Evolutionary conservation across 805 yeast species (phyloP).

Genomic region (Grigorovia jiainica): DNA sequence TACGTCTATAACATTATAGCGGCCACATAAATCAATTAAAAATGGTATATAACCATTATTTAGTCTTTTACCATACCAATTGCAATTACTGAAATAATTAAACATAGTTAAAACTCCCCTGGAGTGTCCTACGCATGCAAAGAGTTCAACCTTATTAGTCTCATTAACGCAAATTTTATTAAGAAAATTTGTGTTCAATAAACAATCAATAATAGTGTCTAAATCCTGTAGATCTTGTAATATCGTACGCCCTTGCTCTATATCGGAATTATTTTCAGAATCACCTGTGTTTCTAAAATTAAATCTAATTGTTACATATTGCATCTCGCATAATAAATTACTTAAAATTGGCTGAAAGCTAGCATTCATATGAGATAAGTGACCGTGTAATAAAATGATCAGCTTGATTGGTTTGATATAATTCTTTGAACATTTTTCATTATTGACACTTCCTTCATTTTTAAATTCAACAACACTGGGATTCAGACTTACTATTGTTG

Average conservation of each 20-base stretch:
- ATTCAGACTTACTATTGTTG: conserved; percentile 4
- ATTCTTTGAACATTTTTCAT: no score
- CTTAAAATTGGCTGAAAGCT: conserved; percentile 63
- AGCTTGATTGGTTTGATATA: conserved; percentile 29
- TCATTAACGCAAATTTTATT: neutral
- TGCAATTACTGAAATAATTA: conserved; percentile 42
- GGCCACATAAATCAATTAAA: conserved; percentile 62
- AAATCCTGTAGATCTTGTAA: conserved; percentile 63
- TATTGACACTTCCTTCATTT: no score
- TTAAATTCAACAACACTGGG: no score
- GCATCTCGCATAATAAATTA: conserved; percentile 48
- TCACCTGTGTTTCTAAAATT: conserved; percentile 85
- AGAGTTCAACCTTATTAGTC: neutral
- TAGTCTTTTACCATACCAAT: conserved; percentile 10
- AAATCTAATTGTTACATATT: conserved; percentile 59
- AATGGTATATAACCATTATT: conserved; percentile 41
- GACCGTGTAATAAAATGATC: conserved; percentile 72
- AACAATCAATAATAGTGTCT: conserved; percentile 29
- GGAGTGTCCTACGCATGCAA: conserved; percentile 52
- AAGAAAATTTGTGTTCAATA: no score
- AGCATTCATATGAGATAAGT: conserved; percentile 74
- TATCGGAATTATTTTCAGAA: conserved; percentile 39
- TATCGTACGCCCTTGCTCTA: conserved; percentile 43
- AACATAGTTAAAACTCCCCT: conserved; percentile 73
- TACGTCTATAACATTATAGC: conserved; percentile 48